Base-by-base conservation (phyloP, 2,329 filamentous ascomycete genomes). In the Xylaria sp. region DNA sequence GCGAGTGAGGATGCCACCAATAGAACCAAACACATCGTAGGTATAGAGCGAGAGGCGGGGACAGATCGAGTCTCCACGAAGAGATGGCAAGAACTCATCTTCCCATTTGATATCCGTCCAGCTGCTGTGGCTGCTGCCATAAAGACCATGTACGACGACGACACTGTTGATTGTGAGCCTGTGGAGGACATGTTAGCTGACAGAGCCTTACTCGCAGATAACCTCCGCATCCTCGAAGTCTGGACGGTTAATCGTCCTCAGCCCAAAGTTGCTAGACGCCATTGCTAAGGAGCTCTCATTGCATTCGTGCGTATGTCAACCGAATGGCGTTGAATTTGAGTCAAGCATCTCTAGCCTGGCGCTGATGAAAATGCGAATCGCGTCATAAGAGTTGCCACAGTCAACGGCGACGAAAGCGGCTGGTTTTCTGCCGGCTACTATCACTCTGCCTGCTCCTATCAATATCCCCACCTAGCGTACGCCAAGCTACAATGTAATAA, bases 141-240 rank as follows among this genome's bases (percentile, higher is more conserved):
- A 27, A 27, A 27, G 24, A 4, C 24, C 24, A 27, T 27, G 24
- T 27, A 27, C 48, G 21, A 51, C 48, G 9, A 51, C 11, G 48
- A 51, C 24, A 30, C 48, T 51, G 9, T 27, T 17, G 24, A 51
- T 4, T 14, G 48, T 51, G 19, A 51, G 48, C 48, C 9, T 51
- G 21, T 51, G 48, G 48, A 27, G 19, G 19, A 51, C 24, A 51
- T 51, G 4, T 30, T 27, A 21, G 9, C 19, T 51, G 24, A 9
- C 19, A 51, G 48, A 27, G 11, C 21, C 48, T 51, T 51, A 51
- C 48, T 51, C 48, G 48, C 14, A 27, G 48, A 51, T 21, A 30
- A 30, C 9, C 9, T 51, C 2, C 48, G 19, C 9, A 51, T 12
- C 6, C 3, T 30, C 19, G 27, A 27, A 27, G 5, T 51, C 48